Percentiles rank a stretch among this genome's conserved stretches.
Conservation (phyloP, 1,284 basidiomycete species). For the Cryptococcus hybrid region DNA sequence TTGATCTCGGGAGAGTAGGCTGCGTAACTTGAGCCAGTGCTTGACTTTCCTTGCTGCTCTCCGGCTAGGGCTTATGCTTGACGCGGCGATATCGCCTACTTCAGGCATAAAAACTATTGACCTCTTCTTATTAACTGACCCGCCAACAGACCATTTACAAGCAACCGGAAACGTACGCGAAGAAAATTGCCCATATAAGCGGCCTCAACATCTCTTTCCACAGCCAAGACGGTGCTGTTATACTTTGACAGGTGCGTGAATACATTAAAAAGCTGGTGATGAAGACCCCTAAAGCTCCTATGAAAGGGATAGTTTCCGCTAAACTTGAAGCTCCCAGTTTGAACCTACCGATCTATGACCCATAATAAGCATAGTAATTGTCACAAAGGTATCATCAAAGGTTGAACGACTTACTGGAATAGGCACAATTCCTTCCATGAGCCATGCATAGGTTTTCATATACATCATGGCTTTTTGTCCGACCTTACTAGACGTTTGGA, state of each 20-base stretch:
- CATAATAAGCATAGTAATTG: neutral
- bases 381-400: neutral
- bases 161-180: constrained; percentile 3
- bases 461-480: constrained; percentile 1
- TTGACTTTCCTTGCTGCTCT: constrained; percentile 9
- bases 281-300: neutral
- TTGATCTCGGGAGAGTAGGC: neutral
- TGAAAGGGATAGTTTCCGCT: constrained; percentile 1
- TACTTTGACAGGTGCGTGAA: neutral
- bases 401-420: constrained; percentile 7
- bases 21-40: constrained; percentile 4
- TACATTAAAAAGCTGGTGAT: constrained; percentile 3
- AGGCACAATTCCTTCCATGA: constrained; percentile 12
- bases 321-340: constrained; percentile 1
- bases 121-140: neutral
- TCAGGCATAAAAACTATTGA: constrained; percentile 3
- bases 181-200: constrained; percentile 2
- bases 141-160: no score
- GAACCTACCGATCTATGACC: constrained; percentile 1
- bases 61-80: constrained; percentile 8
- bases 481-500: neutral
- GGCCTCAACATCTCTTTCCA: constrained; percentile 7
- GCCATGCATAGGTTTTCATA: constrained; percentile 8
- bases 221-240: constrained; percentile 7
- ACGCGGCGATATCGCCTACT: constrained; percentile 2